phyloP scores from a whole-genome alignment of 371 early-diverging fungal genomes.

The Syncephalastrum racemosum region DNA sequence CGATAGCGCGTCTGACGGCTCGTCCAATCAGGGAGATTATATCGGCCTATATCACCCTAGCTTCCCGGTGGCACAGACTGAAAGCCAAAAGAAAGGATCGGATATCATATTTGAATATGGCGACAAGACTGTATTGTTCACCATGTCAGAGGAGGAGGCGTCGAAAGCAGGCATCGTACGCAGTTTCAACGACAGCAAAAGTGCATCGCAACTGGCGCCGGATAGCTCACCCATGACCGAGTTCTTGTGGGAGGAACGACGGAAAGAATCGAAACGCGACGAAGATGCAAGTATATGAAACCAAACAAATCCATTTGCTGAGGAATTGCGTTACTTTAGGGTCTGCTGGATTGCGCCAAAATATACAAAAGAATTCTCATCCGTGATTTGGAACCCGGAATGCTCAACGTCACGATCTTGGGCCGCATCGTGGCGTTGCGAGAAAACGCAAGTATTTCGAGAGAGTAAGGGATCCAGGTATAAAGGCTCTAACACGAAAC shows the following conservation, averaged over 20 bases:
- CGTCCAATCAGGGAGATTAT: constrained; percentile 30
- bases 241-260: too few relatives aligned
- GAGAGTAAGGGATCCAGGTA: not conserved
- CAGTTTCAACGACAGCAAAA: constrained; percentile 11
- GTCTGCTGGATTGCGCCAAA: constrained; percentile 36
- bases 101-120: constrained; percentile 32
- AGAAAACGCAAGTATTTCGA: constrained; percentile 35
- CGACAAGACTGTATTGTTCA: constrained; percentile 32
- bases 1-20: not conserved
- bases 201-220: constrained; percentile 14
- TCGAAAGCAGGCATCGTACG: constrained; percentile 26
- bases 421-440: constrained; percentile 38
- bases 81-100: constrained; percentile 22
- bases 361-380: constrained; percentile 28
- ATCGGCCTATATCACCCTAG: constrained; percentile 33
- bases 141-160: constrained; percentile 46
- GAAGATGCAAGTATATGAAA: constrained; percentile 23
- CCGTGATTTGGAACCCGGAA: constrained; percentile 27
- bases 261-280: constrained; percentile 17
- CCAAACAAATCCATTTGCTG: not conserved
- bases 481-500: not conserved
- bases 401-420: constrained; percentile 42
- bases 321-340: constrained; percentile 15
- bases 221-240: too few relatives aligned
- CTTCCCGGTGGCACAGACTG: constrained; percentile 11